phyloP scores from a whole-genome alignment of 1,284 basidiomycete genomes.

The Ganoderma resinaceum region DNA sequence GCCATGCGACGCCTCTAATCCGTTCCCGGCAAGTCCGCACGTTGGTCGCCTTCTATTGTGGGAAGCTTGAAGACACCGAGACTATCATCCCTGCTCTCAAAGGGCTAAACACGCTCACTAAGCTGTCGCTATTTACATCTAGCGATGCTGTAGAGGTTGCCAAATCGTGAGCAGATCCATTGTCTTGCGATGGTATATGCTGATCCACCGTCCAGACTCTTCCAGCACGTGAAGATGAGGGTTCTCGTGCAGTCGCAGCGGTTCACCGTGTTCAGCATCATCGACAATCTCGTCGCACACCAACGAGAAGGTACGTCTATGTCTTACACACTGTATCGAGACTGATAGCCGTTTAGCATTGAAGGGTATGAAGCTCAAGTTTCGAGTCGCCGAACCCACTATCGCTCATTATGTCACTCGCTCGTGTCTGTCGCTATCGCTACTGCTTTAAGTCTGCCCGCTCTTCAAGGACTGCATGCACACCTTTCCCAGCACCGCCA shows the following conservation, averaged over 20 bases:
- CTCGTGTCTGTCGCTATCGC: too few relatives aligned
- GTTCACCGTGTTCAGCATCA: constrained; percentile 81
- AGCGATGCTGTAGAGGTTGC: constrained; percentile 74
- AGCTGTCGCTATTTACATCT: constrained; percentile 72
- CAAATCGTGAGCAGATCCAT: constrained; percentile 61
- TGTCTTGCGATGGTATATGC: neutral
- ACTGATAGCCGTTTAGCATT: constrained; percentile 54
- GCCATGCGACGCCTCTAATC: constrained; percentile 19
- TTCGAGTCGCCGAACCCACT: too few relatives aligned
- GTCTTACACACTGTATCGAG: too few relatives aligned
- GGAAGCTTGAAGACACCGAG: constrained; percentile 88
- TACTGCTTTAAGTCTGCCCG: too few relatives aligned
- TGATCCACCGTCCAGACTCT: constrained; percentile 58
- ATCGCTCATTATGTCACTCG: too few relatives aligned
- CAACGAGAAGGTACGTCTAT: constrained; percentile 69
- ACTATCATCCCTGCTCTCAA: constrained; percentile 80
- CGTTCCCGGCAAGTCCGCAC: constrained; percentile 68
- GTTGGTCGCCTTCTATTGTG: constrained; percentile 83
- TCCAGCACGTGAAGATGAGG: constrained; percentile 83
- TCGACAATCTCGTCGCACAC: constrained; percentile 81
- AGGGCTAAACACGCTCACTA: constrained; percentile 75
- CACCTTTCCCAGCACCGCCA: too few relatives aligned
- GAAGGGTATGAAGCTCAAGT: constrained; percentile 73
- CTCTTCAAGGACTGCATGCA: too few relatives aligned
- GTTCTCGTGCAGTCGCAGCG: constrained; percentile 85